Evolutionary conservation across 108 stramenopile genomes (phyloP), one percentile per base, ranked within the genome.

Genomic region (Stephanodiscus triporus): DNA sequence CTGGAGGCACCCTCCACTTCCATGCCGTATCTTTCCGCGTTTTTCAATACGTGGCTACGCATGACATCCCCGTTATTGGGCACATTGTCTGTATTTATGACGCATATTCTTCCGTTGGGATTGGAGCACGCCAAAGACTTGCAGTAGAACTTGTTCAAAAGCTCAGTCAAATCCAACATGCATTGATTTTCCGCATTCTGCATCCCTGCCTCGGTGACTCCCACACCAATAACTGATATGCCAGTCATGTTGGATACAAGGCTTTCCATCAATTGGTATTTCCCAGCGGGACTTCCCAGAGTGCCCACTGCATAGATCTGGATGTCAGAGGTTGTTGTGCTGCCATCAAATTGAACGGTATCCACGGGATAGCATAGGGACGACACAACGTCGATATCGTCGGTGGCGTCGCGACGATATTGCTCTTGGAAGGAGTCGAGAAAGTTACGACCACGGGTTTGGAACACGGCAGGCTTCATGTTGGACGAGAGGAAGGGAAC

Each of bases 61-160:
- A 96, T 81, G 22, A 85, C 72, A 70, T 69, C 51, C 16, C 93
- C 95, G 85, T 94, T 96, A 50, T 87, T 75, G 23, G 93, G 89
- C 22, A 96, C 88, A 83, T 96, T 96, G 80, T 96, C 95, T 38
- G 87, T 96, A 82, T 94, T 88, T 20, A 96, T 69, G 37, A 96
- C 65, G 55, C 82, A 89, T 17, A 92, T 68, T 56, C 78, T 88
- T 26, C 70, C 49, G 58, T 84, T 65, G 45, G 60, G 62, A 65
- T 68, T 70, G 42, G 36, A 40, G 22, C 80, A 73, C 40, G 20
- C 66, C 70, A 55, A 29, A 29, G 11, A 16, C 26, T 34, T 63
- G 38, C 50, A 47, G 63, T 59, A 76, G 24, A 66, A 24, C 8
- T 26, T 10, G 19, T 61, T 16, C 43, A 95, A 68, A 8, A 95